These are phyloP conservation scores for Phaeosphaeriaceae sp. DNA, from an alignment of 2,329 filamentous ascomycete species.

Conservation along the genomic window DNA sequence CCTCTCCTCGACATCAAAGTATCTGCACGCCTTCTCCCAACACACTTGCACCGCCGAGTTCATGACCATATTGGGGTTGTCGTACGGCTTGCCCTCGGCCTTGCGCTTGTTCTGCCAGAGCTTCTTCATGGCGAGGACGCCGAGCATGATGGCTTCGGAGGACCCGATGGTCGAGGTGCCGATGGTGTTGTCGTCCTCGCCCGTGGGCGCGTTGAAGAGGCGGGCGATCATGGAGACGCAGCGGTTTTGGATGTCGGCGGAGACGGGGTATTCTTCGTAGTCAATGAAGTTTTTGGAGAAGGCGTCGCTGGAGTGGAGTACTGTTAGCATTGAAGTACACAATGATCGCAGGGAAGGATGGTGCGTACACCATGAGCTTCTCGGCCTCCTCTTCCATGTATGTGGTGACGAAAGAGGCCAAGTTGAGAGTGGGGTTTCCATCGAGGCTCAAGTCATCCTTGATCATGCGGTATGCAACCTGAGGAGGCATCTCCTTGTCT, in stretches of 20 bases:
- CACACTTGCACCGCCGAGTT: constrained; percentile 95
- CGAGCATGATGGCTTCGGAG: constrained; percentile 80
- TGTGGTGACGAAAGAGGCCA: constrained; percentile 93
- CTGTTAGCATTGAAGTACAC: neutral
- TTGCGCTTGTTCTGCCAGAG: constrained; percentile 88
- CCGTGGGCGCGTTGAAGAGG: constrained; percentile 81
- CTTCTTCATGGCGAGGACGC: constrained; percentile 91
- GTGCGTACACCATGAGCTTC: constrained; percentile 84
- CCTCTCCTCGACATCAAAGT: constrained; percentile 93
- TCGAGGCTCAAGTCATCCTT: constrained; percentile 87
- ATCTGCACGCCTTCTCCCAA: constrained; percentile 86
- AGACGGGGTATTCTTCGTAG: constrained; percentile 60
- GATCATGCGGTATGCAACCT: constrained; percentile 96
- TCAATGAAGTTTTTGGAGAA: constrained; percentile 89
- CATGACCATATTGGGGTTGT: constrained; percentile 92
- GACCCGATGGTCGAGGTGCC: constrained; percentile 90
- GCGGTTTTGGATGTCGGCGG: constrained; percentile 76
- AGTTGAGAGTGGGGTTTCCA: constrained; percentile 68
- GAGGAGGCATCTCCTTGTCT: constrained; percentile 79
- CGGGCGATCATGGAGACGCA: constrained; percentile 67
- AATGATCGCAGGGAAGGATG: neutral
- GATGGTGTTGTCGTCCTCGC: constrained; percentile 70
- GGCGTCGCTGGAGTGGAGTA: constrained; percentile 71
- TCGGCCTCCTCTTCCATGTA: constrained; percentile 98
- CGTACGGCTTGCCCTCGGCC: constrained; percentile 80